Evolutionary conservation across 192 early-diverging fungal genomes (phyloP), one percentile per base, ranked within the genome.

Genomic region (Gamsiella multidivaricata): DNA sequence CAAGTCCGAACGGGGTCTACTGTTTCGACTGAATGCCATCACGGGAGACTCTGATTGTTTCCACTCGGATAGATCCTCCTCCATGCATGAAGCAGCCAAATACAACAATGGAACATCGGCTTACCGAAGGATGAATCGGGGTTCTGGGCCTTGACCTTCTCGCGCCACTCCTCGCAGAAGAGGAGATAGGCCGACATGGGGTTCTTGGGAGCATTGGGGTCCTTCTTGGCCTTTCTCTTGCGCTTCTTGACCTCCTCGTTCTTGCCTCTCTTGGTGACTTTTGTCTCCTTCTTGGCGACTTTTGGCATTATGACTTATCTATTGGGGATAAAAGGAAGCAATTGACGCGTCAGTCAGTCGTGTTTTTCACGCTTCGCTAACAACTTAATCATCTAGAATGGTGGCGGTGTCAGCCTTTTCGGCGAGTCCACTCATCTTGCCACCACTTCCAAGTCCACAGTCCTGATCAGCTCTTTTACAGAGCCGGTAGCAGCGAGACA

Each of bases 141-240:
- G 90, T 95, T 94, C 50, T 93, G 87, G 46, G 88, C 88, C 87
- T 93, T 90, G 45, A 96, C 91, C 28, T 82, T 79, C 34, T 88
- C 63, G 52, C 96, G 87, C 83, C 89, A 91, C 63, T 89, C 95
- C 82, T 94, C 86, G 31, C 93, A 92, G 84, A 94, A 98, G 82
- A 94, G 85, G 84, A 98, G 91, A 87, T 94, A 98, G 20, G 94
- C 95, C 18, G 96, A 93, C 55, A 96, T 85, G 5, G 91, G 88
- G 85, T 93, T 92, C 88, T 98, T 98, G 83, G 96, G 96, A 17
- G 91, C 92, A 69, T 87, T 88, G 47, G 91, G 89, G 88, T 96
- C 93, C 89, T 97, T 96, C 88, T 93, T 94, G 69, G 84, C 74
- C 54, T 83, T 83, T 58, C 82, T 83, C 80, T 82, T 80, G 68